Evolutionary conservation across 2,329 filamentous ascomycete species (phyloP).

Genomic region (Aspergillus texensis): DNA sequence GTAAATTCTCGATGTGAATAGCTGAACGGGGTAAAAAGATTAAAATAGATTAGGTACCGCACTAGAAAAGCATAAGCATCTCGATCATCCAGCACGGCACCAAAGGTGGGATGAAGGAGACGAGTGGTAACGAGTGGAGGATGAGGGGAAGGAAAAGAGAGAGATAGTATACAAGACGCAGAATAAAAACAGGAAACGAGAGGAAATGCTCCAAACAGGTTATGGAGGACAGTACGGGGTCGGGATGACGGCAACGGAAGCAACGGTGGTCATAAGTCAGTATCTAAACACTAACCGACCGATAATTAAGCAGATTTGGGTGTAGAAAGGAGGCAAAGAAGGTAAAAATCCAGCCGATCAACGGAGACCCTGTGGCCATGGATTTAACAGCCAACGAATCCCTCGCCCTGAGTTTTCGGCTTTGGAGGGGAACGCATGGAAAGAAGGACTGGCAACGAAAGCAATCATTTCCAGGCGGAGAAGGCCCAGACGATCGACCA

Average conservation of each 20-base stretch:
- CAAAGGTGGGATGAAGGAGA: conserved; percentile 8
- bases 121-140: neutral
- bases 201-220: conserved; percentile 8
- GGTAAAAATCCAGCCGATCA: conserved; percentile 9
- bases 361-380: conserved; percentile 11
- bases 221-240: conserved; percentile 7
- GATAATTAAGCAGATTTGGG: conserved; percentile 10
- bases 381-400: neutral
- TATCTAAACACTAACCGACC: neutral
- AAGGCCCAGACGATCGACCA: conserved; percentile 11
- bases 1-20: neutral
- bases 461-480: conserved; percentile 11
- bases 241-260: conserved; percentile 7
- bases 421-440: neutral
- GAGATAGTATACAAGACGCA: neutral
- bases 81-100: conserved; percentile 14
- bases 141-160: conserved; percentile 4
- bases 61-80: conserved; percentile 23
- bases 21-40: neutral
- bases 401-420: conserved; percentile 5
- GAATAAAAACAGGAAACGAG: conserved; percentile 8
- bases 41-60: conserved; percentile 11
- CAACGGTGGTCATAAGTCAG: conserved; percentile 2
- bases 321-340: conserved; percentile 9
- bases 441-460: neutral